Conservation (phyloP, 1,284 basidiomycete species). For the Trametes polyzona region DNA sequence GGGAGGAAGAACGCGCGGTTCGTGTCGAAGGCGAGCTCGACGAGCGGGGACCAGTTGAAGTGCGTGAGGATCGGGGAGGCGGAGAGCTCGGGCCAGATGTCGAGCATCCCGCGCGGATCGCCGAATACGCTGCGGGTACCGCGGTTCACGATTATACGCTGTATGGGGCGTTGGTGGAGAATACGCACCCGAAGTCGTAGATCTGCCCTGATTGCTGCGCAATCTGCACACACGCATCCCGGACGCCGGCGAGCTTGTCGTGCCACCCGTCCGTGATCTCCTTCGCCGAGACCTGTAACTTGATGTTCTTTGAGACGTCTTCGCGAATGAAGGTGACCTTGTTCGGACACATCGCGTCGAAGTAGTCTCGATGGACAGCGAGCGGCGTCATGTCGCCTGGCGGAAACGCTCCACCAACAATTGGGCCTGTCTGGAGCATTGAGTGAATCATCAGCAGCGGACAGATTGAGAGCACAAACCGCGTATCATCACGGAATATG, state of each 20-base stretch:
- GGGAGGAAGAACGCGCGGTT: constrained; percentile 42
- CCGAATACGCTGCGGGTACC: constrained; percentile 41
- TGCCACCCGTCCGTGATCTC: constrained; percentile 56
- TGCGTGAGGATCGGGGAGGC: constrained; percentile 41
- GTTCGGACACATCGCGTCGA: constrained; percentile 43
- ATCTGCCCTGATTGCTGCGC: constrained; percentile 34
- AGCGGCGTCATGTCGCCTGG: constrained; percentile 37
- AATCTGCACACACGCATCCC: constrained; percentile 32
- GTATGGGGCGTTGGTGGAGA: background rate
- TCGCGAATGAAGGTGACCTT: constrained; percentile 32
- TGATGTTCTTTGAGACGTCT: constrained; percentile 18
- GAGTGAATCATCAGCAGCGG: background rate
- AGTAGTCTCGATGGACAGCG: constrained; percentile 41
- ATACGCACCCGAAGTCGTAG: constrained; percentile 51
- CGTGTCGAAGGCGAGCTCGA: constrained; percentile 41
- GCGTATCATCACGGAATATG: constrained; percentile 60
- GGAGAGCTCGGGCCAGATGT: constrained; percentile 42
- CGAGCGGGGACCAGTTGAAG: constrained; percentile 47
- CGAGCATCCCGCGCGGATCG: constrained; percentile 36
- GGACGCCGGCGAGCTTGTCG: constrained; percentile 49
- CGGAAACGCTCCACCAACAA: constrained; percentile 42
- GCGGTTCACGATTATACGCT: background rate
- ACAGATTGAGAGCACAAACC: constrained; percentile 29
- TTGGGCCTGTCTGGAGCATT: constrained; percentile 35
- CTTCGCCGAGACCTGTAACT: constrained; percentile 11